A percentile compares a stretch with the other conserved stretches of the same genome.
Conservation (phyloP, 306 rosid species). For the Lathyrus tuberosus region DNA sequence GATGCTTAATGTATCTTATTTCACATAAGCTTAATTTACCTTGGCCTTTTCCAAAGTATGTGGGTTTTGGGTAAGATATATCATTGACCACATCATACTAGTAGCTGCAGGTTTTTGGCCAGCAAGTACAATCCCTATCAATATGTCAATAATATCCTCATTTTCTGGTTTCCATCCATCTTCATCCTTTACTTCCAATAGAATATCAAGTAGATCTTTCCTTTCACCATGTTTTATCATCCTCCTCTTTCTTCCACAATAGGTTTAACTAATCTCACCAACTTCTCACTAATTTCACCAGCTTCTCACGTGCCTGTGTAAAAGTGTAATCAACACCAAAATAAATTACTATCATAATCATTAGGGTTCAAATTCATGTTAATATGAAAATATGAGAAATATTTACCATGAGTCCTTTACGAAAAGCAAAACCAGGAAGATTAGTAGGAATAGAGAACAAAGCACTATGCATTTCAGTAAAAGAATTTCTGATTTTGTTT, state of each 20-base stretch:
- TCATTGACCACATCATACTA: background rate
- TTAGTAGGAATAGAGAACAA: background rate
- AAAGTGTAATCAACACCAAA: no score
- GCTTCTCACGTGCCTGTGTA: background rate
- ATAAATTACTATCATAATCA: no score
- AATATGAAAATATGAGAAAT: no score
- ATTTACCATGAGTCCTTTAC: constrained; percentile 13
- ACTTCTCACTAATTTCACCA: no score
- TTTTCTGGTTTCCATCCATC: background rate
- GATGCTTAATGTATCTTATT: no score
- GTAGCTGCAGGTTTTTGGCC: background rate
- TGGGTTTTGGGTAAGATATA: background rate
- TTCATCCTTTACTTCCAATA: background rate
- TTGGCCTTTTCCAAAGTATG: background rate
- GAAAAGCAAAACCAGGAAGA: constrained; percentile 3
- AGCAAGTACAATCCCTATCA: background rate
- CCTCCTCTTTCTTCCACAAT: background rate
- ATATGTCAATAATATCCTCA: background rate
- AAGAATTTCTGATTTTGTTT: background rate
- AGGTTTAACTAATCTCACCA: background rate
- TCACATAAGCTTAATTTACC: background rate
- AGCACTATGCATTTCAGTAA: background rate
- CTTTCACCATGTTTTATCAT: background rate
- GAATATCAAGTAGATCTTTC: background rate
- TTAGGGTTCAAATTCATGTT: no score